These are phyloP conservation scores for Colletotrichum nymphaeae DNA, from an alignment of 2,329 filamentous ascomycete species.

Conservation along the genomic window DNA sequence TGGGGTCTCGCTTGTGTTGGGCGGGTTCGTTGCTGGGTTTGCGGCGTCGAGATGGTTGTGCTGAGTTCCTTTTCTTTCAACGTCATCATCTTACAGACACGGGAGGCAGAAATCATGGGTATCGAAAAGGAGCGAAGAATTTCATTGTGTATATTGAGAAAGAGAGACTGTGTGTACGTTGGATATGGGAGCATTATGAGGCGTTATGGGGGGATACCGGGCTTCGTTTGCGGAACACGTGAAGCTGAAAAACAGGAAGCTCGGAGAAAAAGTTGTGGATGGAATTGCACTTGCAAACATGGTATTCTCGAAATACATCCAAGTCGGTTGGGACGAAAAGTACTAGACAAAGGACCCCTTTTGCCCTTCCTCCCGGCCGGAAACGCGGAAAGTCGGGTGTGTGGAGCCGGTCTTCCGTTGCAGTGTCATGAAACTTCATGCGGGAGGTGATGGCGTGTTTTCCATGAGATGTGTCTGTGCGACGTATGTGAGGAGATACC, in stretches of 20 bases:
- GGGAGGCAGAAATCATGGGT: too few relatives aligned
- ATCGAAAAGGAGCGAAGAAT: too few relatives aligned
- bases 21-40: constrained; percentile 39
- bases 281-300: not conserved
- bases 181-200: too few relatives aligned
- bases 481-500: not conserved
- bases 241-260: not conserved
- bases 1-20: constrained; percentile 35
- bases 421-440: constrained; percentile 4
- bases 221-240: not conserved
- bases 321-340: not conserved
- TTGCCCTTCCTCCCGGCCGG: not conserved
- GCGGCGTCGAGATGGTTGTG: constrained; percentile 26
- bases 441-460: not conserved
- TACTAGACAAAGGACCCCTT: not conserved
- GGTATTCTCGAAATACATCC: not conserved
- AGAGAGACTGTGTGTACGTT: too few relatives aligned
- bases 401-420: not conserved
- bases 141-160: too few relatives aligned
- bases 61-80: not conserved
- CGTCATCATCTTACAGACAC: too few relatives aligned
- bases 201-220: too few relatives aligned
- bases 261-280: not conserved
- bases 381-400: not conserved
- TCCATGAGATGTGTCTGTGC: not conserved